Percentiles rank a stretch among this genome's conserved stretches.
phyloP scores from a whole-genome alignment of 148 eudicot species.

The Mesembryanthemum crystallinum region DNA sequence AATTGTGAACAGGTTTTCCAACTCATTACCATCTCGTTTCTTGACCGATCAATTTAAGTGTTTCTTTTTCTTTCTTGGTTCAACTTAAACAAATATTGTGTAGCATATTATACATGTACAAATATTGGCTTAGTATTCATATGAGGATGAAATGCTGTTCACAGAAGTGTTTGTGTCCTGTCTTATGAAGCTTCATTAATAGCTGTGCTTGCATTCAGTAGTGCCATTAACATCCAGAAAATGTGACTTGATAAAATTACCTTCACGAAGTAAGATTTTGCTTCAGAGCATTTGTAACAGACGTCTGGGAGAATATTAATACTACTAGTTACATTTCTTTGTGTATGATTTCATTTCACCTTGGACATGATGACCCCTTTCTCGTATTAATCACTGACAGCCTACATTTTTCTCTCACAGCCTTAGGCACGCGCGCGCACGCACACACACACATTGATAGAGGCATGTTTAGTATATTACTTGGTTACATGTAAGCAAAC shows the following conservation, averaged over 20 bases:
- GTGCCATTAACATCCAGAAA: not conserved
- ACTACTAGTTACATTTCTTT: not conserved
- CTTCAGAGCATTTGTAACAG: not conserved
- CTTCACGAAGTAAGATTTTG: not conserved
- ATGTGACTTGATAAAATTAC: not conserved
- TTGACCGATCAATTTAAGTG: not conserved
- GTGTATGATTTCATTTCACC: not conserved
- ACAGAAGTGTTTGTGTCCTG: not conserved
- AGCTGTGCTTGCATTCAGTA: not conserved
- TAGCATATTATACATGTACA: not conserved
- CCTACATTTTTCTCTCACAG: not conserved
- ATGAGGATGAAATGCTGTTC: not conserved
- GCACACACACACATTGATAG: no score
- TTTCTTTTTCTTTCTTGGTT: not conserved
- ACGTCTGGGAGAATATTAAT: not conserved
- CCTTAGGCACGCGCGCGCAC: no score
- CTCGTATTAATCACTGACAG: not conserved
- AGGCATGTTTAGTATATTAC: no score
- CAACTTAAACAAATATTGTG: not conserved
- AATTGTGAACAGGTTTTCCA: constrained; percentile 63
- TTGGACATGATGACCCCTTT: not conserved
- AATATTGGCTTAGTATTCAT: not conserved
- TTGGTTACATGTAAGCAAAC: no score
- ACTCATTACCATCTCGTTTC: not conserved
- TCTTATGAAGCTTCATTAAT: not conserved